These are phyloP conservation scores for Trypanosoma scelopori DNA, from an alignment of 208 protist species.

Conservation along the genomic window DNA sequence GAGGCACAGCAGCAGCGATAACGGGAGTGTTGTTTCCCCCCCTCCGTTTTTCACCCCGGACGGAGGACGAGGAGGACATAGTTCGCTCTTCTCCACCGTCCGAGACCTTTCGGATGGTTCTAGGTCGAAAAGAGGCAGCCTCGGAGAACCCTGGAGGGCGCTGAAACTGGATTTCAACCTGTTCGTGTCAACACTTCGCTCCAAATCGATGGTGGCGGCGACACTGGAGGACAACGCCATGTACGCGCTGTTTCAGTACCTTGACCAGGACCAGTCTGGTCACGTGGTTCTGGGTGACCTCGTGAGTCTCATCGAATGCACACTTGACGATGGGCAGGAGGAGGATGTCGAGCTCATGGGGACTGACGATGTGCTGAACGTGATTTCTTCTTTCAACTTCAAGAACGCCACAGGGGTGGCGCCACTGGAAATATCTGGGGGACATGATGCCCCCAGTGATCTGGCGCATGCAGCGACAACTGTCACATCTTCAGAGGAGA, in stretches of 20 bases:
- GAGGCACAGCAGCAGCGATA: not conserved
- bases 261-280: constrained; percentile 55
- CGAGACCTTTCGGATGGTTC: too few relatives aligned
- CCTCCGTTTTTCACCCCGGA: too few relatives aligned
- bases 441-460: not conserved
- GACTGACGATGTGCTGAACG: constrained; percentile 28
- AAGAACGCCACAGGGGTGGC: not conserved
- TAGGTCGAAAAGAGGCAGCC: not conserved
- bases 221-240: constrained; percentile 71
- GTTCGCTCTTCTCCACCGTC: too few relatives aligned
- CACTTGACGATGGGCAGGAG: constrained; percentile 35
- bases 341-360: constrained; percentile 38
- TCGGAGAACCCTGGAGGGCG: constrained; percentile 32
- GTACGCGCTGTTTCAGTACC: constrained; percentile 73
- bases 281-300: constrained; percentile 69
- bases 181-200: constrained; percentile 60
- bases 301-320: constrained; percentile 40
- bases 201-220: constrained; percentile 51
- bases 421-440: too few relatives aligned
- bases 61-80: too few relatives aligned
- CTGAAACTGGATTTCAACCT: constrained; percentile 63
- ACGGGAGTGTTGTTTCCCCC: too few relatives aligned
- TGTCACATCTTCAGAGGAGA: not conserved
- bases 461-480: not conserved
- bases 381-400: constrained; percentile 35